These are phyloP conservation scores for Cicer judaicum DNA, from an alignment of 306 rosid genomes.

Conservation along the genomic window DNA sequence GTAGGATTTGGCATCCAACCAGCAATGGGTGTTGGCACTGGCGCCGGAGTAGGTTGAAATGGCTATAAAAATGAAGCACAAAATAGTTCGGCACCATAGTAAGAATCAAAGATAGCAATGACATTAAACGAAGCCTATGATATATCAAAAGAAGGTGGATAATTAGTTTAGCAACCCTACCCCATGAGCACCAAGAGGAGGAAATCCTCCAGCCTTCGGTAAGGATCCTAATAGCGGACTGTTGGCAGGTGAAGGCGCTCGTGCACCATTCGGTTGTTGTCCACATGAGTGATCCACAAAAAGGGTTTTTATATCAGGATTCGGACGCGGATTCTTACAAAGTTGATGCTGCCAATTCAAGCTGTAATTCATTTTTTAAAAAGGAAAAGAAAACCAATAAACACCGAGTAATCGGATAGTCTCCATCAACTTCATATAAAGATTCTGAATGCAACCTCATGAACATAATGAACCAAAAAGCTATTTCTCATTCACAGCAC, in stretches of 20 bases:
- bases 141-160: constrained; percentile 32
- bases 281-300: constrained; percentile 99
- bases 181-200: constrained; percentile 97
- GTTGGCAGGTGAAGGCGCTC: constrained; percentile 97
- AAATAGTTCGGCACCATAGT: constrained; percentile 1
- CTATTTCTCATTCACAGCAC: background rate
- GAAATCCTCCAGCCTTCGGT: constrained; percentile 95
- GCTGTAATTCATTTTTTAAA: constrained; percentile 55
- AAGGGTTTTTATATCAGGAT: constrained; percentile 99
- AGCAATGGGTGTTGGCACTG: constrained; percentile 87
- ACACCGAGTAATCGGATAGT: background rate
- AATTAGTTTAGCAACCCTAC: constrained; percentile 55
- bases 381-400: constrained; percentile 25
- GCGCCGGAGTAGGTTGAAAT: constrained; percentile 85
- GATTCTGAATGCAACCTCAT: constrained; percentile 23
- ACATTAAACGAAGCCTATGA: constrained; percentile 33
- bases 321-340: constrained; percentile 95
- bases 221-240: constrained; percentile 85
- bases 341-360: constrained; percentile 99
- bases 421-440: constrained; percentile 13
- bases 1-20: constrained; percentile 99
- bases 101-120: constrained; percentile 17
- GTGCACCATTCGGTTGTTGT: constrained; percentile 96
- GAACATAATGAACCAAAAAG: background rate
- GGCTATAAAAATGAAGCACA: constrained; percentile 64